Percentiles rank a stretch among this genome's conserved stretches.
phyloP scores from a whole-genome alignment of 2,329 filamentous ascomycete species.

The Sphaerulina populicola region DNA sequence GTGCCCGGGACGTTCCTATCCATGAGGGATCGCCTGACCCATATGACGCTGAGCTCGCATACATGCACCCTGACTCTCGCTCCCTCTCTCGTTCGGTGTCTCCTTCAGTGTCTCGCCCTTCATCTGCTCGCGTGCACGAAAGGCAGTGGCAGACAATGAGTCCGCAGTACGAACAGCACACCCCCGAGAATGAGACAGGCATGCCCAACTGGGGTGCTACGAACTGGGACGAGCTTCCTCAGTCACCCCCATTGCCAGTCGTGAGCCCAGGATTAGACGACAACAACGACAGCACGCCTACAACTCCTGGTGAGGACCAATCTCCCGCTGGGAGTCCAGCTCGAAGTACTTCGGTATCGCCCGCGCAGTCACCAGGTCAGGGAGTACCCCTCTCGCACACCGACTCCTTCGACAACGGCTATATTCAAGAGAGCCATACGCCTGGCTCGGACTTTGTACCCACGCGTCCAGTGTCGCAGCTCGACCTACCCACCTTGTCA shows the following conservation, averaged over 20 bases:
- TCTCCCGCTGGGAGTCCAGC: slow-evolving; percentile 1
- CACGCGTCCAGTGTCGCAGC: slow-evolving; percentile 13
- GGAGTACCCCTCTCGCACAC: slow-evolving; percentile 5
- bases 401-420: slow-evolving; percentile 4
- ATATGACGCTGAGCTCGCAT: slow-evolving; percentile 2
- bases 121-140: slow-evolving; percentile 2
- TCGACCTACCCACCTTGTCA: slow-evolving; percentile 9
- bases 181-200: background rate
- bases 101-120: background rate
- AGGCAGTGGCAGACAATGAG: slow-evolving; percentile 8
- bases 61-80: background rate
- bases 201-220: background rate
- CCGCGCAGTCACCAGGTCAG: background rate
- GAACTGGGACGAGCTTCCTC: slow-evolving; percentile 1
- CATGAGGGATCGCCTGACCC: slow-evolving; percentile 1
- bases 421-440: slow-evolving; percentile 1
- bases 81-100: slow-evolving; percentile 1
- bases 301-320: slow-evolving; percentile 1
- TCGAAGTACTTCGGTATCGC: slow-evolving; percentile 4
- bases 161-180: slow-evolving; percentile 2
- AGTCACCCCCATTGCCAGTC: slow-evolving; percentile 1
- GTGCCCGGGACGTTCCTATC: background rate
- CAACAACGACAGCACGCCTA: slow-evolving; percentile 7
- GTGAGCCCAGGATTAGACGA: slow-evolving; percentile 8
- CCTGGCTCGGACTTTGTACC: slow-evolving; percentile 13